phyloP scores from a whole-genome alignment of 129 eudicot species.

The Centrapalus pauciflorus region DNA sequence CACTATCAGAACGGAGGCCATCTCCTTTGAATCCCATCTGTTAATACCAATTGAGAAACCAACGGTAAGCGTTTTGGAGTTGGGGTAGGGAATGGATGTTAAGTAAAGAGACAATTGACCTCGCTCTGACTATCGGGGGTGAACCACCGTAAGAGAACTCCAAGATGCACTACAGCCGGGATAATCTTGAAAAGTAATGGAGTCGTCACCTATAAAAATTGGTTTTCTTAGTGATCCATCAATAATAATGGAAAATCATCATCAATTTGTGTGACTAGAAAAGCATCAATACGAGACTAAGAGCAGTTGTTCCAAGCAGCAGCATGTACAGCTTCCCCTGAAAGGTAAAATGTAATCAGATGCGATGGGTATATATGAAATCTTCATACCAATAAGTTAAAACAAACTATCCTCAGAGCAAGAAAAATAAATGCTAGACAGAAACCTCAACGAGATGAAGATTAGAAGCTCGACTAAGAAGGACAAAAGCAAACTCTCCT shows the following conservation, averaged over 20 bases:
- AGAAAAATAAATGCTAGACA: conserved; percentile 7
- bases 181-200: conserved; percentile 92
- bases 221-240: background rate
- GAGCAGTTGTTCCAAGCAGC: conserved; percentile 97
- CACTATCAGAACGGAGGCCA: conserved; percentile 70
- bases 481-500: conserved; percentile 97
- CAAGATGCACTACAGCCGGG: conserved; percentile 96
- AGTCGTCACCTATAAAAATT: conserved; percentile 69
- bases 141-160: conserved; percentile 92
- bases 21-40: conserved; percentile 83
- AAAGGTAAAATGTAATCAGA: background rate
- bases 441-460: conserved; percentile 95
- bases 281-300: conserved; percentile 61
- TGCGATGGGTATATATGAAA: background rate
- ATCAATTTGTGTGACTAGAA: conserved; percentile 1
- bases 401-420: background rate
- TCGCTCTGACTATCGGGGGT: conserved; percentile 74
- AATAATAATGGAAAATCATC: too few relatives aligned
- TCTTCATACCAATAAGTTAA: background rate
- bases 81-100: background rate
- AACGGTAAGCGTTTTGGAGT: background rate
- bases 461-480: conserved; percentile 97
- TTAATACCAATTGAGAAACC: conserved; percentile 8
- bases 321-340: conserved; percentile 92
- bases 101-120: conserved; percentile 33